phyloP scores from a whole-genome alignment of 495 filamentous ascomycete species.

The Penicillium paradoxum region DNA sequence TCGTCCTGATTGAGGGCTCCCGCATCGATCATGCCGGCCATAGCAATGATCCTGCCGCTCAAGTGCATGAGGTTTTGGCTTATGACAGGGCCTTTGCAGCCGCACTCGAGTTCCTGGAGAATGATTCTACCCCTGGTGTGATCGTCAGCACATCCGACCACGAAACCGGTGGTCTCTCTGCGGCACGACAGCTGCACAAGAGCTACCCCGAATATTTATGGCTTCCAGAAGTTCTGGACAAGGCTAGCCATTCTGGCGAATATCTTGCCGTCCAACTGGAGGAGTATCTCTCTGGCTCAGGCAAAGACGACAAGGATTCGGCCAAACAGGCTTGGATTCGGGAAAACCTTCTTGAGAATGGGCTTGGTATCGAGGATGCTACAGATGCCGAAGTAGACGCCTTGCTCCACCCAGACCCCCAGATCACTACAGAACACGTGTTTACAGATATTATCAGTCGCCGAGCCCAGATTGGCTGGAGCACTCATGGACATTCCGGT shows the following conservation, averaged over 20 bases:
- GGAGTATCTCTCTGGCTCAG: slow-evolving; percentile 43
- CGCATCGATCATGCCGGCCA: slow-evolving; percentile 96
- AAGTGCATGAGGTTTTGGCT: slow-evolving; percentile 88
- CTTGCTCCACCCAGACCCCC: slow-evolving; percentile 51
- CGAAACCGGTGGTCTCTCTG: slow-evolving; percentile 84
- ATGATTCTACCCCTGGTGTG: slow-evolving; percentile 66
- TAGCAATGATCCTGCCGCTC: slow-evolving; percentile 89
- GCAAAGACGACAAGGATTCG: slow-evolving; percentile 18
- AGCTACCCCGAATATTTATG: slow-evolving; percentile 77
- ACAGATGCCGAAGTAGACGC: slow-evolving; percentile 63
- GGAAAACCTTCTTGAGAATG: slow-evolving; percentile 52
- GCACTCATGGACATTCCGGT: slow-evolving; percentile 80
- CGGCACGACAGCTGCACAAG: slow-evolving; percentile 66
- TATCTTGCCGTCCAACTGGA: slow-evolving; percentile 57
- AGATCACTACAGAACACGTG: slow-evolving; percentile 43
- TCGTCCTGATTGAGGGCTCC: slow-evolving; percentile 96
- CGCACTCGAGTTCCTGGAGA: slow-evolving; percentile 78
- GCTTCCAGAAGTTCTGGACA: slow-evolving; percentile 76
- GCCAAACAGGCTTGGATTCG: slow-evolving; percentile 51
- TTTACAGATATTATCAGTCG: slow-evolving; percentile 83
- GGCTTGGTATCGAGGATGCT: slow-evolving; percentile 72
- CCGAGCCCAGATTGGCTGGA: slow-evolving; percentile 88
- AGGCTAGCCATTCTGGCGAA: slow-evolving; percentile 74
- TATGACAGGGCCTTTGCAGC: slow-evolving; percentile 82
- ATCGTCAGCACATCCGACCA: slow-evolving; percentile 90